Evolutionary conservation across 441 rosid species (phyloP).

Genomic region (Biscutella laevigata): DNA sequence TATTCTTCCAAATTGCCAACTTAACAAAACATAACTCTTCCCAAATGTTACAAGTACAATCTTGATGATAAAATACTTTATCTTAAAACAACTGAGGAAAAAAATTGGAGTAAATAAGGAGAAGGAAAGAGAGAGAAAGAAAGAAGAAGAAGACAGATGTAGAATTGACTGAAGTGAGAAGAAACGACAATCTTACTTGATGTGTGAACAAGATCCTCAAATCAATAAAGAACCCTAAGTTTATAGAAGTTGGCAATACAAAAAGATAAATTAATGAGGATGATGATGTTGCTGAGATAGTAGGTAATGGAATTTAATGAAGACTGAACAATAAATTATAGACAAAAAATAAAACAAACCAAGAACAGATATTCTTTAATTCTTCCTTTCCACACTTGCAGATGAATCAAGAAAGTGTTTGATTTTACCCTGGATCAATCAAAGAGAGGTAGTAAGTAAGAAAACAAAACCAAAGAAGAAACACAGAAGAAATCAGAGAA

Average conservation of each 20-base stretch:
- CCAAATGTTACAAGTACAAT: slow-evolving; percentile 13
- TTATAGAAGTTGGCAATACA: slow-evolving; percentile 3
- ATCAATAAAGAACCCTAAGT: neutral
- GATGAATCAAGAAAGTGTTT: slow-evolving; percentile 15
- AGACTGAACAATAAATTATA: slow-evolving; percentile 11
- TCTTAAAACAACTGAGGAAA: slow-evolving; percentile 1
- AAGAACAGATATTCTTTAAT: slow-evolving; percentile 37
- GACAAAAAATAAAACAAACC: slow-evolving; percentile 34
- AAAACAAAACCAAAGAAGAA: neutral
- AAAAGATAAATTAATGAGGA: slow-evolving; percentile 18
- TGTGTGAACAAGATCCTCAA: slow-evolving; percentile 17
- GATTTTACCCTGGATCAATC: neutral
- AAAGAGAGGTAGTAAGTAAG: neutral
- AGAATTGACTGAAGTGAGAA: slow-evolving; percentile 12
- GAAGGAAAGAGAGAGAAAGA: neutral
- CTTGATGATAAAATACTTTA: neutral
- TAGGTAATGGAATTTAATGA: slow-evolving; percentile 22
- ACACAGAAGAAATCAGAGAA: neutral
- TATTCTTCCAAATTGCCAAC: slow-evolving; percentile 4
- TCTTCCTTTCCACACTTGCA: slow-evolving; percentile 37
- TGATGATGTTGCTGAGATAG: slow-evolving; percentile 23
- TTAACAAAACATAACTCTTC: slow-evolving; percentile 10
- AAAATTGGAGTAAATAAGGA: neutral
- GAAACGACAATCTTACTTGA: neutral
- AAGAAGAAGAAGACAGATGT: neutral